Conservation (phyloP, 192 early-diverging fungal species). For the Coemansia sp. region DNA sequence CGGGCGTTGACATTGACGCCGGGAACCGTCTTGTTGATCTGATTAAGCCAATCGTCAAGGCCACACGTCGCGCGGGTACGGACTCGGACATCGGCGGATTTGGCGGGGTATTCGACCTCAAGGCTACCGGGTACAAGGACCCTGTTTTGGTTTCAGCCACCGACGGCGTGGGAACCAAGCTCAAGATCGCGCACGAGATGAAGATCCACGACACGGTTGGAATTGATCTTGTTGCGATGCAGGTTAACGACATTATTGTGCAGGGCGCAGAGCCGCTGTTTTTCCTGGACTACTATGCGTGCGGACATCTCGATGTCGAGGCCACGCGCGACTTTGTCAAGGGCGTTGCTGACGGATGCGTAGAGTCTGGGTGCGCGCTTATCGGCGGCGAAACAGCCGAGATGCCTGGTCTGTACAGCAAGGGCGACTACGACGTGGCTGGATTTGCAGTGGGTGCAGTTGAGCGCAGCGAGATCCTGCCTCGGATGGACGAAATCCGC, state of each 20-base stretch:
- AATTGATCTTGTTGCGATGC: slow-evolving; percentile 99
- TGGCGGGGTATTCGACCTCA: slow-evolving; percentile 96
- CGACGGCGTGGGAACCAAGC: slow-evolving; percentile 98
- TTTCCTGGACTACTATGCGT: slow-evolving; percentile 99
- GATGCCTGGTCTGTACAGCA: slow-evolving; percentile 95
- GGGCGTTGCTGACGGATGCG: slow-evolving; percentile 94
- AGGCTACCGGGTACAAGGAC: slow-evolving; percentile 88
- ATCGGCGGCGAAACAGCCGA: slow-evolving; percentile 99
- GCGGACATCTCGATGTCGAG: slow-evolving; percentile 88
- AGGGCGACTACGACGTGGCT: slow-evolving; percentile 89
- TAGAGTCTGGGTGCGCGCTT: slow-evolving; percentile 86
- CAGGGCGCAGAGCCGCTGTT: slow-evolving; percentile 99
- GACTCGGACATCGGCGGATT: slow-evolving; percentile 99
- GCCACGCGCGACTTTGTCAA: slow-evolving; percentile 87
- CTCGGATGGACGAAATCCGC: slow-evolving; percentile 72
- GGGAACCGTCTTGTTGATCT: slow-evolving; percentile 93
- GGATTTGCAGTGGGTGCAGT: slow-evolving; percentile 98
- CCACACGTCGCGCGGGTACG: slow-evolving; percentile 88
- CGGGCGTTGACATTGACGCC: slow-evolving; percentile 95
- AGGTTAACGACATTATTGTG: slow-evolving; percentile 97
- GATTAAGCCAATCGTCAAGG: slow-evolving; percentile 94
- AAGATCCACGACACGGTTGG: slow-evolving; percentile 92
- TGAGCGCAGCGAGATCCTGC: slow-evolving; percentile 85
- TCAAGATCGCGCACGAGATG: slow-evolving; percentile 89
- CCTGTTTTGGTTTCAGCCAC: slow-evolving; percentile 97